These are phyloP conservation scores for Pilobolus umbonatus DNA, from an alignment of 192 early-diverging fungal species.

Conservation along the genomic window DNA sequence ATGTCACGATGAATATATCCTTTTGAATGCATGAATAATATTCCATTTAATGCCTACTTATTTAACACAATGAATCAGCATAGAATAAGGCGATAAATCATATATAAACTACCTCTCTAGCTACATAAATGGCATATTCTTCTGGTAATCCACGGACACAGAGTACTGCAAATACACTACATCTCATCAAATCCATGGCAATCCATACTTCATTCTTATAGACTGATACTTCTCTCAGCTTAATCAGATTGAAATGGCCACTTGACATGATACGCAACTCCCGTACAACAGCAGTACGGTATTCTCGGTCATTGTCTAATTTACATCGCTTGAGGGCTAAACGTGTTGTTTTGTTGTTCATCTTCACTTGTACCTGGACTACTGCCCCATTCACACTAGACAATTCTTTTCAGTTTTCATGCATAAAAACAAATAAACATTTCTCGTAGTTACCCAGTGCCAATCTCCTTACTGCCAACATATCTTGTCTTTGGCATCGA, in stretches of 20 bases:
- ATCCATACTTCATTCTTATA: slow-evolving; percentile 34
- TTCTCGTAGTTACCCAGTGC: slow-evolving; percentile 23
- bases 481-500: slow-evolving; percentile 26
- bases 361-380: slow-evolving; percentile 16
- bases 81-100: neutral
- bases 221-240: slow-evolving; percentile 24
- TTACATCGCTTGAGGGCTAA: slow-evolving; percentile 34
- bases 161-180: slow-evolving; percentile 34
- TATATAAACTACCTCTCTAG: slow-evolving; percentile 21
- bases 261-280: slow-evolving; percentile 35
- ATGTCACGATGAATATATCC: slow-evolving; percentile 37
- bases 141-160: slow-evolving; percentile 30
- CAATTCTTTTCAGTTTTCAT: neutral
- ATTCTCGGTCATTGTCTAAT: slow-evolving; percentile 30
- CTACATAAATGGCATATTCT: slow-evolving; percentile 28
- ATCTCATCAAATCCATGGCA: slow-evolving; percentile 38
- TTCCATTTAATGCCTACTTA: slow-evolving; percentile 31
- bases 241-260: slow-evolving; percentile 31
- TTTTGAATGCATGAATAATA: slow-evolving; percentile 30
- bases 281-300: slow-evolving; percentile 31
- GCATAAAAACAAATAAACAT: neutral
- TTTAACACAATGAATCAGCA: too few species aligned
- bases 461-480: slow-evolving; percentile 27
- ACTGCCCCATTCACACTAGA: slow-evolving; percentile 35
- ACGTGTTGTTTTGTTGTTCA: neutral